These are phyloP conservation scores for Astrocystis sublimbata DNA, from an alignment of 495 filamentous ascomycete species.

Conservation along the genomic window DNA sequence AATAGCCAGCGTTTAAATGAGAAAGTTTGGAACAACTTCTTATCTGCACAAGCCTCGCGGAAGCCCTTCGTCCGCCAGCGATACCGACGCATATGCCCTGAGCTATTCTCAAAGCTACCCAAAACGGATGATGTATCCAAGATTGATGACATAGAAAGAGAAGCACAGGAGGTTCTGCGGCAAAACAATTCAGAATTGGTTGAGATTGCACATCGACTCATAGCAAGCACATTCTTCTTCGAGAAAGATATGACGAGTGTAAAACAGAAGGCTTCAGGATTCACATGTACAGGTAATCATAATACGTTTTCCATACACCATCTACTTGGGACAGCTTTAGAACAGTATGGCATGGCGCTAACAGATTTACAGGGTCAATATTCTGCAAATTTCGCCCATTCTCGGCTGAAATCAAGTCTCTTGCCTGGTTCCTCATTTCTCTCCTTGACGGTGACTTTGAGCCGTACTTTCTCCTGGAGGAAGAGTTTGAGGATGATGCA, in stretches of 20 bases:
- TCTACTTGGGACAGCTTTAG: not conserved
- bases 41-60: slow-evolving; percentile 20
- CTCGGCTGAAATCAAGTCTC: slow-evolving; percentile 28
- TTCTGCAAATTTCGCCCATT: slow-evolving; percentile 36
- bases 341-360: not conserved
- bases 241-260: slow-evolving; percentile 31
- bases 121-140: slow-evolving; percentile 25
- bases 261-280: slow-evolving; percentile 27
- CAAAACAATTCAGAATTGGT: slow-evolving; percentile 25
- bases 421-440: slow-evolving; percentile 32
- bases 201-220: slow-evolving; percentile 39
- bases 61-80: slow-evolving; percentile 21
- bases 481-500: slow-evolving; percentile 18
- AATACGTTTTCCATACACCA: not conserved
- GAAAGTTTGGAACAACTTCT: slow-evolving; percentile 34
- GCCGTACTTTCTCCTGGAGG: slow-evolving; percentile 38
- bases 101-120: slow-evolving; percentile 30
- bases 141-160: slow-evolving; percentile 27
- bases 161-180: slow-evolving; percentile 23
- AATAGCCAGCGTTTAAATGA: slow-evolving; percentile 34
- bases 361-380: slow-evolving; percentile 28
- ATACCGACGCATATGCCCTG: slow-evolving; percentile 36
- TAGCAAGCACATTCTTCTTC: slow-evolving; percentile 44
- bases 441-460: slow-evolving; percentile 35
- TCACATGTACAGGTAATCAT: slow-evolving; percentile 35